Conservation (phyloP, 495 filamentous ascomycete species). For the Melanomma pulvis-pyrius region DNA sequence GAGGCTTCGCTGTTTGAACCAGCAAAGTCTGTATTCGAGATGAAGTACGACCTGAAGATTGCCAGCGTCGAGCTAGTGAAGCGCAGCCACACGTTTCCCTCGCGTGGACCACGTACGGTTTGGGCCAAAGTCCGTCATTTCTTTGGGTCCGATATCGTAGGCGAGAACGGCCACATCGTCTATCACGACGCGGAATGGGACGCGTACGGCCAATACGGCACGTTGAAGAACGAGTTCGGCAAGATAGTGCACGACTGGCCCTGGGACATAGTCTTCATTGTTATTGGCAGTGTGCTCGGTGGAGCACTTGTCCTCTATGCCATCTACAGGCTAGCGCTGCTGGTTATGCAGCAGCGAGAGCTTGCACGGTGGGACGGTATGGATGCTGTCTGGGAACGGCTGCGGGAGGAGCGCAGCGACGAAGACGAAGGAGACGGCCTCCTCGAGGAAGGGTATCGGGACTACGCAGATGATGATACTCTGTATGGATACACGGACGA, state of each 20-base stretch:
- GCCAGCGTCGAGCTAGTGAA: background rate
- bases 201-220: conserved; percentile 16
- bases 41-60: conserved; percentile 5
- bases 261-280: background rate
- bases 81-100: conserved; percentile 17
- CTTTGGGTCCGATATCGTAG: conserved; percentile 8
- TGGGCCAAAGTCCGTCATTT: conserved; percentile 13
- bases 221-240: conserved; percentile 5
- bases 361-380: conserved; percentile 23
- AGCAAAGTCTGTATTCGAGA: background rate
- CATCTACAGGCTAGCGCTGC: background rate
- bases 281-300: conserved; percentile 6
- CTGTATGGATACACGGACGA: conserved; percentile 15
- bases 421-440: conserved; percentile 14
- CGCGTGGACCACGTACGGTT: background rate
- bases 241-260: conserved; percentile 13
- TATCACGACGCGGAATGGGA: conserved; percentile 18
- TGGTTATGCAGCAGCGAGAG: conserved; percentile 2
- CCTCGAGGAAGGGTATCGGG: conserved; percentile 1
- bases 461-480: conserved; percentile 9
- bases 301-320: conserved; percentile 10
- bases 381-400: conserved; percentile 25
- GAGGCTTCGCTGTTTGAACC: conserved; percentile 2
- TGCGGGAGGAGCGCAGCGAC: conserved; percentile 4
- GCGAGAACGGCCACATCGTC: conserved; percentile 21